These are phyloP conservation scores for Colletotrichum sp. DNA, from an alignment of 2,329 filamentous ascomycete species.

Conservation along the genomic window DNA sequence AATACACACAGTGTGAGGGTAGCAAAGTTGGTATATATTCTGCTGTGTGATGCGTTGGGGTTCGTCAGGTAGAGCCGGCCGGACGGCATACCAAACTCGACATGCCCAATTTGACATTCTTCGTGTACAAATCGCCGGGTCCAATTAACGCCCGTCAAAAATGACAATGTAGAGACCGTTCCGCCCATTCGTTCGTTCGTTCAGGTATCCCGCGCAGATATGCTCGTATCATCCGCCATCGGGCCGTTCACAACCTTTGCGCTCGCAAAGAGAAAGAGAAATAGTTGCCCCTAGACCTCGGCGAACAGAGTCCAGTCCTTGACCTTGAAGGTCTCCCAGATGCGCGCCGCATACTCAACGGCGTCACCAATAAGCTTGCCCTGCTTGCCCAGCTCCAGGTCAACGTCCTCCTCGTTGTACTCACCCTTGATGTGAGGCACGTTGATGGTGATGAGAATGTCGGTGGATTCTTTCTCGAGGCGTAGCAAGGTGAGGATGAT, in stretches of 20 bases:
- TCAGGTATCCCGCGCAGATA: background rate
- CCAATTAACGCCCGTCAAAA: background rate
- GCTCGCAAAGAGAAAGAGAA: background rate
- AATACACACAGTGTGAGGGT: background rate
- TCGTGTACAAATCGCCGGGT: background rate
- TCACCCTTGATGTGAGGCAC: constrained; percentile 81
- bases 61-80: background rate
- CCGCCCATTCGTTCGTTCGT: background rate
- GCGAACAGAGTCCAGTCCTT: constrained; percentile 81
- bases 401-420: constrained; percentile 75
- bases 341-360: constrained; percentile 69
- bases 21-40: background rate
- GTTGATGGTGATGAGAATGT: constrained; percentile 86
- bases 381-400: constrained; percentile 67
- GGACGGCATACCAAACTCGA: background rate
- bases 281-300: constrained; percentile 32
- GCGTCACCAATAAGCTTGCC: constrained; percentile 72
- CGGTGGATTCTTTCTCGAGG: constrained; percentile 76
- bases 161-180: background rate
- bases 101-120: background rate
- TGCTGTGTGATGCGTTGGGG: background rate
- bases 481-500: constrained; percentile 81
- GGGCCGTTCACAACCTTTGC: background rate
- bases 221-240: background rate
- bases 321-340: constrained; percentile 78